Evolutionary conservation across 2,329 filamentous ascomycete genomes (phyloP).

Genomic region (Dryadomyces quercivorus): DNA sequence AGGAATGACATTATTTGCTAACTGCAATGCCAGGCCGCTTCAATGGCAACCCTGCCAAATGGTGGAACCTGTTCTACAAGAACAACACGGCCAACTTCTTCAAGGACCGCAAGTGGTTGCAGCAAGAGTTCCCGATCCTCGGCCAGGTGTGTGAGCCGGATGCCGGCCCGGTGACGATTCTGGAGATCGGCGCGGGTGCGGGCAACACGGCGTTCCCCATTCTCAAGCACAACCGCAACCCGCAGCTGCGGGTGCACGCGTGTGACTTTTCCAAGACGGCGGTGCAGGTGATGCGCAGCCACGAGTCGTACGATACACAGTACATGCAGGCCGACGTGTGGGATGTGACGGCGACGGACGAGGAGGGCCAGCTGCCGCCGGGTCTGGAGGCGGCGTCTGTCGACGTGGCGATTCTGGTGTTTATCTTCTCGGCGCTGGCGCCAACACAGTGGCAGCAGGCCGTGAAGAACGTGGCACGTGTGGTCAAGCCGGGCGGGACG

Average conservation of each 20-base stretch:
- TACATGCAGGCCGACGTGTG: constrained; percentile 84
- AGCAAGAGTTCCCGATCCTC: constrained; percentile 90
- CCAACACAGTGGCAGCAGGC: constrained; percentile 76
- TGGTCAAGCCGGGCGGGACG: constrained; percentile 85
- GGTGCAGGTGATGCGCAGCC: constrained; percentile 78
- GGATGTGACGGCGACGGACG: constrained; percentile 56
- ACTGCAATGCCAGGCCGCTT: constrained; percentile 50
- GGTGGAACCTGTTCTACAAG: constrained; percentile 98
- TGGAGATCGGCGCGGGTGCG: constrained; percentile 90
- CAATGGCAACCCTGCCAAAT: constrained; percentile 81
- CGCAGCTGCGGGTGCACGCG: constrained; percentile 70
- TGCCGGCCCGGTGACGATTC: constrained; percentile 56
- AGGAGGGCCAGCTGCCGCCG: constrained; percentile 53
- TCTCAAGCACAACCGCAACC: constrained; percentile 71
- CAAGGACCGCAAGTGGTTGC: constrained; percentile 95
- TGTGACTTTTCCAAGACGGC: constrained; percentile 95
- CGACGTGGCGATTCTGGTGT: constrained; percentile 88
- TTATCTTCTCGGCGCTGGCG: constrained; percentile 88
- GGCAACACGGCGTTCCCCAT: constrained; percentile 96
- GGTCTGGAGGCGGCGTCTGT: constrained; percentile 67
- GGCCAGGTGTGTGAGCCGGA: constrained; percentile 58
- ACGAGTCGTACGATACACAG: constrained; percentile 57
- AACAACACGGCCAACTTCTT: constrained; percentile 98
- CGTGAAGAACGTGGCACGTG: constrained; percentile 64
- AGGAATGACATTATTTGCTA: not conserved